Conservation (phyloP, 164 flowering plant species). For the Vitis vinifera region DNA sequence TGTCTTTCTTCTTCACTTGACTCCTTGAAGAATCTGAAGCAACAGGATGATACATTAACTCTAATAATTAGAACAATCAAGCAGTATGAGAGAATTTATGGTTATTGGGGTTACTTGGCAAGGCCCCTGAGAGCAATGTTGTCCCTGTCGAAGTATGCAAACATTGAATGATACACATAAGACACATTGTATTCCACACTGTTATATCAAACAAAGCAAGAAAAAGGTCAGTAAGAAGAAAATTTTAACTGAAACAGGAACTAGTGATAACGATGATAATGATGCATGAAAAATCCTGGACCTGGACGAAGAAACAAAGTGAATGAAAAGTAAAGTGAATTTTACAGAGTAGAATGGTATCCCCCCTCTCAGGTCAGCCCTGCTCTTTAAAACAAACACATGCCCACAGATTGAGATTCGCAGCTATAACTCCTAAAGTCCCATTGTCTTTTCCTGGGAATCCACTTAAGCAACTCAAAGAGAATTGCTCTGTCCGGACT, state of each 20-base stretch:
- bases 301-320: too few relatives aligned
- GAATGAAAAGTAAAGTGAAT: too few relatives aligned
- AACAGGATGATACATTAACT: background rate
- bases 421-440: too few relatives aligned
- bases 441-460: too few relatives aligned
- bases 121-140: conserved; percentile 37
- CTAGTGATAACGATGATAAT: too few relatives aligned
- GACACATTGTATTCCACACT: conserved; percentile 46
- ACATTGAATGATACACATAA: conserved; percentile 39
- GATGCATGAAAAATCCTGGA: too few relatives aligned
- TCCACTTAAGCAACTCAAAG: too few relatives aligned
- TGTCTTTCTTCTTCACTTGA: conserved; percentile 46
- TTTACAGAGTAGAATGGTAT: too few relatives aligned
- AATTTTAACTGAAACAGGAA: background rate
- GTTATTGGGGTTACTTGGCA: conserved; percentile 28
- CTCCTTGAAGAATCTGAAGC: conserved; percentile 38
- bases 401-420: too few relatives aligned
- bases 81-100: background rate
- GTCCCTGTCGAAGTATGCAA: conserved; percentile 43
- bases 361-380: too few relatives aligned
- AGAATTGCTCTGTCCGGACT: too few relatives aligned
- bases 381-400: too few relatives aligned
- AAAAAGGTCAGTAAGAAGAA: background rate
- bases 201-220: conserved; percentile 1
- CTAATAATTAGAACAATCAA: background rate